These are phyloP conservation scores for Ophiocordyceps unilateralis DNA, from an alignment of 2,329 filamentous ascomycete species.

Conservation along the genomic window DNA sequence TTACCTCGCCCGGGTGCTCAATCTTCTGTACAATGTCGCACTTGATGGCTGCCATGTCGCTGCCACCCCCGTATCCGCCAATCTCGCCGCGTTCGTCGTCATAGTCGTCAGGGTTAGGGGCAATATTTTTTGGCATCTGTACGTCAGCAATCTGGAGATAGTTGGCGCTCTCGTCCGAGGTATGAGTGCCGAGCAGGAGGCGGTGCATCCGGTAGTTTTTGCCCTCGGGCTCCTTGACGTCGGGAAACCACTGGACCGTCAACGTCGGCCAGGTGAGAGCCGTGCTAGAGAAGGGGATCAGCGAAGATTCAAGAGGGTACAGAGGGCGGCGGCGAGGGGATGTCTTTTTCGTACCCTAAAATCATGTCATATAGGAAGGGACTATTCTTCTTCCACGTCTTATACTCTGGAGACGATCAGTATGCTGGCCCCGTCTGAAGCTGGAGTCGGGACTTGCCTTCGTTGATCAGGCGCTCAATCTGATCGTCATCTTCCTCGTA, in stretches of 20 bases:
- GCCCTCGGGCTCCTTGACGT: conserved; percentile 73
- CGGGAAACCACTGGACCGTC: conserved; percentile 95
- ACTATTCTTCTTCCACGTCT: conserved; percentile 99
- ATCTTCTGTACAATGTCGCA: conserved; percentile 93
- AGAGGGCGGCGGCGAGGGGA: no score
- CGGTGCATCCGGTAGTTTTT: conserved; percentile 81
- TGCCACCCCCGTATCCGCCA: conserved; percentile 71
- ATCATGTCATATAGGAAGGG: conserved; percentile 98
- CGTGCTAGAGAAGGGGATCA: conserved; percentile 34
- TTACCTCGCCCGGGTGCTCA: conserved; percentile 89
- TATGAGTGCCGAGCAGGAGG: conserved; percentile 86
- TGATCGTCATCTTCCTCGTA: conserved; percentile 55
- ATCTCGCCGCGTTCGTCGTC: conserved; percentile 87
- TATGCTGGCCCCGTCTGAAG: no score
- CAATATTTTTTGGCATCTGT: conserved; percentile 67
- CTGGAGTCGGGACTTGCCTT: conserved; percentile 36
- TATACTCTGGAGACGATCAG: conserved; percentile 54
- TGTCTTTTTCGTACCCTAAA: conserved; percentile 43
- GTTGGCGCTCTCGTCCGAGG: conserved; percentile 69
- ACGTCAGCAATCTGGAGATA: conserved; percentile 91
- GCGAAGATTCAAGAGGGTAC: background rate
- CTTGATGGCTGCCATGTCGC: conserved; percentile 55
- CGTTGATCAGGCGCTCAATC: conserved; percentile 83
- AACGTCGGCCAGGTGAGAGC: conserved; percentile 95
- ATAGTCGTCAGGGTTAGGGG: conserved; percentile 65